phyloP scores from a whole-genome alignment of 805 yeast genomes.

The Zygosaccharomyces kombuchaensis region DNA sequence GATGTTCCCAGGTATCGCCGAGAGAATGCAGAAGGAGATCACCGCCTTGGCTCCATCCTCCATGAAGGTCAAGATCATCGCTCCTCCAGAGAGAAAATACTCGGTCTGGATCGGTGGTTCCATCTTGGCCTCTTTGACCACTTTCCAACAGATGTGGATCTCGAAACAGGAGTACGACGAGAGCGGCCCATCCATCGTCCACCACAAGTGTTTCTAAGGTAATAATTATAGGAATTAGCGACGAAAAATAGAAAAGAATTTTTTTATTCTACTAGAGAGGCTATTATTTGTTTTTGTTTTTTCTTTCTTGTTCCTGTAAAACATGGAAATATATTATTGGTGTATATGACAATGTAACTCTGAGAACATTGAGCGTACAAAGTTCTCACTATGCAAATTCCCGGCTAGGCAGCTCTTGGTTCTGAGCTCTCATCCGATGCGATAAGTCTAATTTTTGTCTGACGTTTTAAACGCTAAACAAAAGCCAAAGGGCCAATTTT shows the following conservation, averaged over 20 bases:
- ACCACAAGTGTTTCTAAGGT: slow-evolving; percentile 47
- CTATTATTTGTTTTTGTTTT: background rate
- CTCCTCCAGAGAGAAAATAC: slow-evolving; percentile 99
- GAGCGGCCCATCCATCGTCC: slow-evolving; percentile 98
- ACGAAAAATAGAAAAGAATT: background rate
- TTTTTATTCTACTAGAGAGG: background rate
- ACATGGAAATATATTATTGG: no score
- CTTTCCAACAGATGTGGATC: slow-evolving; percentile 99
- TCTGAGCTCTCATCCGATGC: no score
- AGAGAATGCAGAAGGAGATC: slow-evolving; percentile 99
- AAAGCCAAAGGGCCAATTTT: no score
- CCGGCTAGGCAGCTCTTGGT: no score
- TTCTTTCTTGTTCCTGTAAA: background rate
- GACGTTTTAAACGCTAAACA: no score
- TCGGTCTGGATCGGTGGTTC: slow-evolving; percentile 99
- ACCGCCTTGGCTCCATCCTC: slow-evolving; percentile 99
- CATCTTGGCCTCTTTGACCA: slow-evolving; percentile 94
- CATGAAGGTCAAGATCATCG: slow-evolving; percentile 98
- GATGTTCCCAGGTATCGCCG: slow-evolving; percentile 99
- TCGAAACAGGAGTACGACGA: slow-evolving; percentile 99
- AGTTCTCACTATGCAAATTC: no score
- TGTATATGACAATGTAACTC: no score
- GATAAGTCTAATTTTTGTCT: no score
- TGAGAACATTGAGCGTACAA: no score
- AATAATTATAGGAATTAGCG: slow-evolving; percentile 4